Evolutionary conservation across 768 basidiomycete species (phyloP).

Genomic region (Mycena amicta): DNA sequence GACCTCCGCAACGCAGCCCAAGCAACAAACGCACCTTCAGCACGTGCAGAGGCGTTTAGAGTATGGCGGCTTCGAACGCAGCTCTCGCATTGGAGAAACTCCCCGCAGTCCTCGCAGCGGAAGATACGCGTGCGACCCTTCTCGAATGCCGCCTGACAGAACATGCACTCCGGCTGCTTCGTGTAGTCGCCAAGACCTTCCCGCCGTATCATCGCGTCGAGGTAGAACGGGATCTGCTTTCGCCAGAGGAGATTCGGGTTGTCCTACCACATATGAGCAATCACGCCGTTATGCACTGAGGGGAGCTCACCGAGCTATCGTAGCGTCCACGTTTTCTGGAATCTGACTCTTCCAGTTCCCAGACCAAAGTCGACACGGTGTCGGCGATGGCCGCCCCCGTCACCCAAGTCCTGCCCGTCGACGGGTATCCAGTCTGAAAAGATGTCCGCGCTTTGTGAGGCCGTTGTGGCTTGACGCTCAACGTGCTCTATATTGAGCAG

Average conservation of each 20-base stretch:
- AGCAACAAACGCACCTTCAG: neutral
- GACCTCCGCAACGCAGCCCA: neutral
- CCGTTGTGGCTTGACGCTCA: neutral
- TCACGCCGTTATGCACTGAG: neutral
- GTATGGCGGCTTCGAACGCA: neutral
- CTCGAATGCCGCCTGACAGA: neutral
- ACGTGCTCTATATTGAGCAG: neutral
- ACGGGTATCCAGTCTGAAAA: neutral
- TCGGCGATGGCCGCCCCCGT: neutral
- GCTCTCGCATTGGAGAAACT: neutral
- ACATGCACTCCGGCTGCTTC: neutral
- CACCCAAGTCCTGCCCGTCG: neutral
- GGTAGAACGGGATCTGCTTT: neutral
- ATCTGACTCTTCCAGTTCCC: neutral
- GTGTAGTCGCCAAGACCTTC: neutral
- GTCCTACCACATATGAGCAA: neutral
- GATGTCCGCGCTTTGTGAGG: neutral
- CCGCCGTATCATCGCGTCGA: neutral
- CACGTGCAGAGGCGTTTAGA: neutral
- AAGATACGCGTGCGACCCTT: neutral
- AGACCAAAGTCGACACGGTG: neutral
- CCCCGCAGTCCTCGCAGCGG: neutral
- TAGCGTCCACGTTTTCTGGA: neutral
- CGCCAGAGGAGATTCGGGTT: neutral
- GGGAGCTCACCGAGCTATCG: neutral